Evolutionary conservation across 2,329 filamentous ascomycete species (phyloP), one percentile per base, ranked within the genome.

Genomic region (Xylaria sp.): DNA sequence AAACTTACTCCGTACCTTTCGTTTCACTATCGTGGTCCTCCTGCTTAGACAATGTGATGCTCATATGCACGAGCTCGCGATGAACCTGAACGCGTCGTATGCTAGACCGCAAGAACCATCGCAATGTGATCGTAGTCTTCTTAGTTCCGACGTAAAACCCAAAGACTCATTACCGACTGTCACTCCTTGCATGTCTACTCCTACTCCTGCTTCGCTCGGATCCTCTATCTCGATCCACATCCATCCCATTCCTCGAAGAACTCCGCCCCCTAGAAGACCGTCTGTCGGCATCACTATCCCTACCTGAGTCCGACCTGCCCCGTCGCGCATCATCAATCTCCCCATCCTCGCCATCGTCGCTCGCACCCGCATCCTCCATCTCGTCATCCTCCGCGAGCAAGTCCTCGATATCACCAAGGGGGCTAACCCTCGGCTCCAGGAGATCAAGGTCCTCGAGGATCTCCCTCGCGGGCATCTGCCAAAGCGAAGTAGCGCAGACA

Each of bases 401-500:
- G 65, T 88, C 88, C 67, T 94, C 91, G 57, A 94, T 81, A 68
- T 93, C 92, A 1, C 90, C 92, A 62, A 98, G 76, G 35, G 92
- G 88, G 76, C 93, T 97, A 35, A 92, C 85, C 67, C 94, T 85
- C 51, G 93, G 90, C 73, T 97, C 94, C 71, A 99, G 73, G 71
- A 93, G 77, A 67, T 96, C 95, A 74, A 96, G 73, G 75, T 99
- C 95, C 79, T 99, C 95, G 66, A 99, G 75, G 53, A 91, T 84
- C 67, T 90, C 87, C 69, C 95, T 83, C 62, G 87, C 87, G 3
- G 93, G 91, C 83, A 99, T 85, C 79, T 97, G 96, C 88, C 92
- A 96, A 69, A 99, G 74, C 72, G 89, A 96, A 3, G 95, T 98
- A 37, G 89, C 94, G 73, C 94, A 98, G 0, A 97, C 89, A 54